These are phyloP conservation scores for Flaveria floridana DNA, from an alignment of 140 eudicot genomes.

Conservation along the genomic window DNA sequence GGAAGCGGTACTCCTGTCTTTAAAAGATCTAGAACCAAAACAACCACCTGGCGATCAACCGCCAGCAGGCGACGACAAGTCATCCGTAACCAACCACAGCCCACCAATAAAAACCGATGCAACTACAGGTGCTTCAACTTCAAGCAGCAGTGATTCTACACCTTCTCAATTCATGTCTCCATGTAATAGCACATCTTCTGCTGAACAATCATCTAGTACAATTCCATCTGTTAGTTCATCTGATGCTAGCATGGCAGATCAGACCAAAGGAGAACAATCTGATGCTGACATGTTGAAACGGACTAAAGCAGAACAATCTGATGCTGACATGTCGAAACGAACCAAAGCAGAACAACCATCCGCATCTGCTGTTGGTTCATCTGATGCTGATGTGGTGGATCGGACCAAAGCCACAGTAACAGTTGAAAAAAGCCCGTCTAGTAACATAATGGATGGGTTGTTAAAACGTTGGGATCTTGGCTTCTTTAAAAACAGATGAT, in stretches of 20 bases:
- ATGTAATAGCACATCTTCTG: constrained; percentile 36
- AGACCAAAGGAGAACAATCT: constrained; percentile 41
- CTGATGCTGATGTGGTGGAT: constrained; percentile 48
- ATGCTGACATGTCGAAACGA: constrained; percentile 44
- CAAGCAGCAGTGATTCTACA: constrained; percentile 37
- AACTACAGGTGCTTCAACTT: constrained; percentile 23
- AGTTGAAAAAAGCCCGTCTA: constrained; percentile 60
- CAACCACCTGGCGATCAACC: constrained; percentile 29
- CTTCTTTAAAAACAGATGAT: constrained; percentile 66
- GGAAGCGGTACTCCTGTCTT: constrained; percentile 72
- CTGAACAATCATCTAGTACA: constrained; percentile 24
- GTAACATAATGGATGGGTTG: constrained; percentile 80
- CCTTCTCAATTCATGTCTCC: constrained; percentile 34
- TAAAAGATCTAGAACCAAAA: constrained; percentile 58
- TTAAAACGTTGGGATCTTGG: constrained; percentile 89
- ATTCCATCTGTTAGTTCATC: constrained; percentile 32
- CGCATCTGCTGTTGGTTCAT: constrained; percentile 29
- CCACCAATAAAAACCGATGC: constrained; percentile 30
- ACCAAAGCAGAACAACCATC: constrained; percentile 49
- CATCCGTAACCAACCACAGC: background rate
- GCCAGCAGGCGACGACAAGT: constrained; percentile 15
- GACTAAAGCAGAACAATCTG: constrained; percentile 42
- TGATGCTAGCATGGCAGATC: constrained; percentile 43
- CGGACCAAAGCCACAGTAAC: constrained; percentile 74
- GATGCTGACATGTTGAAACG: constrained; percentile 46